Evolutionary conservation across 108 stramenopile genomes (phyloP).

Genomic region (Cylindrotheca fusiformis): DNA sequence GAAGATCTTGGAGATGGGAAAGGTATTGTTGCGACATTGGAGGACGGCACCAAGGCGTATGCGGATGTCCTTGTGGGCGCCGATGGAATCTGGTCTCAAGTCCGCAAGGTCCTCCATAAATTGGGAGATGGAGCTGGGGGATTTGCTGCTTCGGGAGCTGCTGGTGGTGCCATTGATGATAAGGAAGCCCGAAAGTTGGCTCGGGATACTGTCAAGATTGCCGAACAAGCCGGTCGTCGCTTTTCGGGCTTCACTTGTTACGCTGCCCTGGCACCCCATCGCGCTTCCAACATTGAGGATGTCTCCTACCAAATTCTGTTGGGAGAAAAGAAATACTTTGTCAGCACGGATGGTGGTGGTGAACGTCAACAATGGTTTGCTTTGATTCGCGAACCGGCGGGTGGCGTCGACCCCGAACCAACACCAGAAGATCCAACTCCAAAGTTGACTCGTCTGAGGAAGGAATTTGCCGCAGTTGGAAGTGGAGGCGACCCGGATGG

Average conservation of each 20-base stretch:
- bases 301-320: slow-evolving; percentile 90
- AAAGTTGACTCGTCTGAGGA: slow-evolving; percentile 77
- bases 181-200: slow-evolving; percentile 82
- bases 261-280: slow-evolving; percentile 79
- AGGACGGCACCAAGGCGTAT: slow-evolving; percentile 87
- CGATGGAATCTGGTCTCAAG: slow-evolving; percentile 94
- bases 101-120: slow-evolving; percentile 78
- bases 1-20: slow-evolving; percentile 75
- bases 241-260: slow-evolving; percentile 91
- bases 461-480: slow-evolving; percentile 71
- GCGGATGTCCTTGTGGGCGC: slow-evolving; percentile 94
- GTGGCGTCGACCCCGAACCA: slow-evolving; percentile 86
- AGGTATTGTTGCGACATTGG: slow-evolving; percentile 61
- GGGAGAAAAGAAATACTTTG: slow-evolving; percentile 94
- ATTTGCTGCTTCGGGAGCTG: slow-evolving; percentile 86
- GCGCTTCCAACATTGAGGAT: slow-evolving; percentile 88
- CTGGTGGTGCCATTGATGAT: slow-evolving; percentile 86
- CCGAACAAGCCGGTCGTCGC: slow-evolving; percentile 71
- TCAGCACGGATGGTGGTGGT: slow-evolving; percentile 93
- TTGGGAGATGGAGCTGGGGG: slow-evolving; percentile 82
- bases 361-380: slow-evolving; percentile 99
- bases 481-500: slow-evolving; percentile 75
- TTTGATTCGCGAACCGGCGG: slow-evolving; percentile 84
- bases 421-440: slow-evolving; percentile 82
- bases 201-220: slow-evolving; percentile 71